Base-by-base conservation (phyloP, 116 monocot species). In the Phalaenopsis hybrid region DNA sequence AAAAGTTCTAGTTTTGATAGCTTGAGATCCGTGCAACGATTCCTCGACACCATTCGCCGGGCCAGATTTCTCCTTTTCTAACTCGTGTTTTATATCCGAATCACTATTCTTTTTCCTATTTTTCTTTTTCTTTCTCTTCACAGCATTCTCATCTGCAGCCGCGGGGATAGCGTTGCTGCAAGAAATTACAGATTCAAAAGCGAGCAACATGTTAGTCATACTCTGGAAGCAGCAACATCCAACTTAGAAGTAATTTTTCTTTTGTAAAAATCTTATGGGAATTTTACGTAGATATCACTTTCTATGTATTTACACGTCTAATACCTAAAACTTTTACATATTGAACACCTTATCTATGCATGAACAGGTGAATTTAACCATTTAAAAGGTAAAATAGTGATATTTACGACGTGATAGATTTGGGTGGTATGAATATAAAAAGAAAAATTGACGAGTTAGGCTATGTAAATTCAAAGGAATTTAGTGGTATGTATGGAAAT, bases 91-190 rank as follows among this genome's bases (percentile, higher is more conserved):
- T 69, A 59, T 25, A 45, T 48, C 84, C 12, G 69, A 33, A 86
- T 83, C 82, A 57, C 77, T 77, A 5, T 78, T 83, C 11, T 28
- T 80, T 48, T 80, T 83, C 82, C 87, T 93, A 37, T 78, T 86
- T 77, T 92, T 86, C 83, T 91, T 92, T 82, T 89, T 89, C 72
- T 89, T 92, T 78, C 89, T 94, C 81, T 86, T 87, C 8, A 15
- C 23, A 57, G 68, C 80, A 50, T 78, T 76, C 69, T 75, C 9
- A 43, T 55, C 59, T 75, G 69, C 17, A 83, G 78, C 79, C 34
- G 51, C 63, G 81, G 74, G 15, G 10, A 57, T 78, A 58, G 51
- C 67, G 74, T 79, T 57, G 34, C 44, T 78, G 73, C 86, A 63
- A 73, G 73, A 33, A 84, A 21, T 72, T 41, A 12, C 20, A 75